Base-by-base conservation (phyloP, 2,329 filamentous ascomycete species). In the Aspergillus glaucus region DNA sequence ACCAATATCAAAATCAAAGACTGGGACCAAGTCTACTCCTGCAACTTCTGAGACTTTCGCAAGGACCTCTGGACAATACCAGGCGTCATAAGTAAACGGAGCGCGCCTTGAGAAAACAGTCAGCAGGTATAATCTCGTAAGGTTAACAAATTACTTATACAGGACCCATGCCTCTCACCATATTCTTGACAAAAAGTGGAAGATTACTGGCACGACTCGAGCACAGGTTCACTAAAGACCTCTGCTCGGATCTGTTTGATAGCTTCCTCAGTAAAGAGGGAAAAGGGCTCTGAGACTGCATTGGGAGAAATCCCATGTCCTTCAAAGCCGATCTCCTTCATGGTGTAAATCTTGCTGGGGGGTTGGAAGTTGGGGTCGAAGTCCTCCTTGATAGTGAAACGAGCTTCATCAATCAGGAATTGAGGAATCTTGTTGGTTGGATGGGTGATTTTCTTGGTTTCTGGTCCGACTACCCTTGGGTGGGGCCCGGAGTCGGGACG, bases 281-380 rank as follows among this genome's bases (percentile, higher is more conserved):
- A 71, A 62, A 86, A 86, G 0, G 82, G 81, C 47, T 82, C 76
- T 0, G 81, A 81, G 43, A 82, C 80, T 2, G 81, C 83, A 43
- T 79, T 70, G 1, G 75, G 75, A 1, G 83, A 85, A 21, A 86
- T 75, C 1, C 81, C 82, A 17, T 69, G 71, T 44, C 74, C 72
- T 17, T 78, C 72, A 2, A 72, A 61, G 6, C 56, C 55, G 3
- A 58, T 34, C n/a, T 85, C 81, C 56, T 77, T 72, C 81, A 85
- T 85, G n/a, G 72, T 79, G 55, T 78, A 68, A 45, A 79, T 69
- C 50, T 75, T 72, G 9, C 71, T 66, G 3, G 76, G 74, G 2
- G 72, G 60, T 46, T 76, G 62, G 62, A 75, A 82, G 30, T 65
- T 65, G 19, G 79, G 72, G 41, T 78, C 65, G 56, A 85, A 85